Base-by-base conservation (phyloP, 2,329 filamentous ascomycete genomes). In the Aureobasidium sp. region DNA sequence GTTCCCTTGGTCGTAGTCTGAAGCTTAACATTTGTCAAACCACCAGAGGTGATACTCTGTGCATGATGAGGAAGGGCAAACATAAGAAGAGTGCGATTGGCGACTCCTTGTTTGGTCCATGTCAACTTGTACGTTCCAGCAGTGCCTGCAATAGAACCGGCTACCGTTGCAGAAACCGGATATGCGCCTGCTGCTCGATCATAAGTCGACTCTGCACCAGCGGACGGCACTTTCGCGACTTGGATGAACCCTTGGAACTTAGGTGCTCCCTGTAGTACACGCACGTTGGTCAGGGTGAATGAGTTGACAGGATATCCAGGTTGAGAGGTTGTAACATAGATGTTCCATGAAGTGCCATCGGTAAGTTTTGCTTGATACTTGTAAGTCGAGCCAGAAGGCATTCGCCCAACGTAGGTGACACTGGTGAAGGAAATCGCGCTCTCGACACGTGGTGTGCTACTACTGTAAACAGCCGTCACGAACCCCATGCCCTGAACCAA, bases 401-500 rank as follows among this genome's bases (percentile, higher is more conserved):
- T 73, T 5, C 76, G 76, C n/a, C 76, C 77, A n/a, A 66, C 66
- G 40, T 76, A 76, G 5, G 76, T 76, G 52, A 97, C 78, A 19
- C 81, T 85, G 62, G 81, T 80, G 77, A 93, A 95, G 64, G 87
- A 88, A 1, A 94, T 82, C 1, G 85, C 85, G 24, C 86, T 88
- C 67, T 92, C 85, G 47, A 97, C 80, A 4, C 86, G 70, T 0
- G 93, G 93, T 8, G 84, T 86, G 0, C 85, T 80, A 33, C 85
- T 84, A 52, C 64, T 67, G 74, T 92, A 97, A 19, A 88, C 73
- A 0, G 81, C 92, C 5, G 92, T 97, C 19, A 96, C 79, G 68
- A 91, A 96, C 0, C 85, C 87, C 85, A 95, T 94, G 12, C 94
- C 94, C 70, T 97, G 93, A 0, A 96, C 85, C 8, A 97, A 71